These are phyloP conservation scores for Magnolia sinica DNA, from an alignment of 164 flowering plant genomes.

Conservation along the genomic window DNA sequence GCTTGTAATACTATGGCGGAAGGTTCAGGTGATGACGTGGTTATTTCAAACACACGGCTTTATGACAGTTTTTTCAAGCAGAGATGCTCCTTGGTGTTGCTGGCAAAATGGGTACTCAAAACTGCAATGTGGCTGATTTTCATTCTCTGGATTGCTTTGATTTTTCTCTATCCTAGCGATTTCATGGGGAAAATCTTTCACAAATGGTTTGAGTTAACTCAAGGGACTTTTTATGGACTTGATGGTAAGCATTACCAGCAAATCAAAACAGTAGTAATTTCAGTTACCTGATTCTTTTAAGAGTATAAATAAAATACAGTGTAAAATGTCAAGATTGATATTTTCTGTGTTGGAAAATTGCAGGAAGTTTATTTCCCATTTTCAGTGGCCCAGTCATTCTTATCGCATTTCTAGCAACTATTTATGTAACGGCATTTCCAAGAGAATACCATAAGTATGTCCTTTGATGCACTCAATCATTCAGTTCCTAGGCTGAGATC, in stretches of 20 bases:
- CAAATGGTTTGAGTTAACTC: slow-evolving; percentile 23
- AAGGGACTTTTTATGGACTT: slow-evolving; percentile 43
- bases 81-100: slow-evolving; percentile 16
- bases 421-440: slow-evolving; percentile 38
- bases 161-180: slow-evolving; percentile 50
- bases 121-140: slow-evolving; percentile 57
- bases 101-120: slow-evolving; percentile 48
- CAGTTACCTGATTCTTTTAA: too few relatives aligned
- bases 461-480: neutral
- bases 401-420: slow-evolving; percentile 48
- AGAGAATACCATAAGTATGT: slow-evolving; percentile 25
- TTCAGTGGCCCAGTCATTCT: slow-evolving; percentile 66
- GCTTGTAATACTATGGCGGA: slow-evolving; percentile 26
- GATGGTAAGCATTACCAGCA: slow-evolving; percentile 37
- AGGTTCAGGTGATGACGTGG: slow-evolving; percentile 24
- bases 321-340: neutral
- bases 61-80: slow-evolving; percentile 14
- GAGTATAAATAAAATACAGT: neutral
- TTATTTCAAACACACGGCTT: slow-evolving; percentile 22
- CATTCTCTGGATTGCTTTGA: slow-evolving; percentile 49
- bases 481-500: neutral
- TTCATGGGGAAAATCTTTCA: slow-evolving; percentile 10
- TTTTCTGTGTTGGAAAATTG: slow-evolving; percentile 7
- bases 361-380: slow-evolving; percentile 59
- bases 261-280: neutral